These are phyloP conservation scores for Sphaerulina vaccinii DNA, from an alignment of 2,329 filamentous ascomycete genomes.

Conservation along the genomic window DNA sequence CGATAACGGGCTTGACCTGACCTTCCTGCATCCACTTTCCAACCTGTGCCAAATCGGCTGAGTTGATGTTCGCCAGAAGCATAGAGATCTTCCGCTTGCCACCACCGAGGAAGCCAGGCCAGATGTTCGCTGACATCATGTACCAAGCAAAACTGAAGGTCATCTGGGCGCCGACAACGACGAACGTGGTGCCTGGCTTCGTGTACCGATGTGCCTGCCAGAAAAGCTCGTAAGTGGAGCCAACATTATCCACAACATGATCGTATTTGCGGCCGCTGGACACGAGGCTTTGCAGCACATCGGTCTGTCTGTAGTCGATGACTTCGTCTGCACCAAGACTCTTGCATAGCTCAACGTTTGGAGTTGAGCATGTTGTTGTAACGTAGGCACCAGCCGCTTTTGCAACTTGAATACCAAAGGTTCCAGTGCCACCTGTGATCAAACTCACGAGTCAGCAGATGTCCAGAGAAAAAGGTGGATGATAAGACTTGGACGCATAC, in stretches of 20 bases:
- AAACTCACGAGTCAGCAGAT: no score
- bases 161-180: slow-evolving; percentile 26
- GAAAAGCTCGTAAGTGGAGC: slow-evolving; percentile 52
- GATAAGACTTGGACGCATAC: no score
- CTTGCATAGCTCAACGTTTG: slow-evolving; percentile 58
- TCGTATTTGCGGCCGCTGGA: slow-evolving; percentile 48
- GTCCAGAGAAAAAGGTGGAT: no score
- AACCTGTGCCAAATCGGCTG: slow-evolving; percentile 50
- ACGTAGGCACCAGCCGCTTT: slow-evolving; percentile 61
- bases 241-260: slow-evolving; percentile 60
- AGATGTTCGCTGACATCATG: slow-evolving; percentile 38
- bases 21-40: slow-evolving; percentile 57
- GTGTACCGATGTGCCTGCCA: slow-evolving; percentile 54
- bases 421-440: slow-evolving; percentile 62
- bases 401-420: slow-evolving; percentile 62
- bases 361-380: slow-evolving; percentile 57
- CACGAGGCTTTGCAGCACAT: slow-evolving; percentile 51
- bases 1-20: slow-evolving; percentile 57
- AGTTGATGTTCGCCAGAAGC: slow-evolving; percentile 39
- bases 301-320: slow-evolving; percentile 56
- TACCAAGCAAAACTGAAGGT: slow-evolving; percentile 13
- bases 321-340: slow-evolving; percentile 62
- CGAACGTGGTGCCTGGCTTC: slow-evolving; percentile 50
- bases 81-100: slow-evolving; percentile 47
- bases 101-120: slow-evolving; percentile 52